Base-by-base conservation (phyloP, 345 rosid species). In the Cardiospermum halicacabum region DNA sequence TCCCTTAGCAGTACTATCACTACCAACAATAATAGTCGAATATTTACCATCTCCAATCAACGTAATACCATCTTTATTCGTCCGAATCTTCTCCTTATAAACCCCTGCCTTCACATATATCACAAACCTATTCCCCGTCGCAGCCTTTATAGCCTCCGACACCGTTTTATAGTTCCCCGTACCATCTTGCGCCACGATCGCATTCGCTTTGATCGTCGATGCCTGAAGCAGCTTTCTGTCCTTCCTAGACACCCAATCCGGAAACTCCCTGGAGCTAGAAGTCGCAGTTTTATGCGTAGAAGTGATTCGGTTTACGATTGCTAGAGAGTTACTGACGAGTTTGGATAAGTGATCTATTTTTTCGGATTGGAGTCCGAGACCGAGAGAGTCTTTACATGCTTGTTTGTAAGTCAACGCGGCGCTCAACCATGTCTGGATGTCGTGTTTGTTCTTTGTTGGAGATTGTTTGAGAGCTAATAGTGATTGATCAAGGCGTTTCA, bases 1-100 rank as follows among this genome's bases (percentile, higher is more conserved):
- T 25, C 97, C 97, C n/a, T 80, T 75, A 7, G 68, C 69, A 11
- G 19, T 81, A 8, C 87, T 89, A 66, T 70, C 85, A 64, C 71
- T 83, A 2, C 84, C 81, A 1, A 71, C 68, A 51, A 91, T 81
- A 24, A 89, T 60, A 16, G 97, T 89, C 11, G 55, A 50, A 67
- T 87, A 77, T 74, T 86, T 91, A 1, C 96, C 96, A n/a, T 89
- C 97, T 58, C 97, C 97, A 4, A 89, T 77, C 82, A 91, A 75
- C 2, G 85, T 81, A 68, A 91, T 84, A 21, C 84, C 86, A 53
- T 84, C 84, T 72, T 78, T 84, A 5, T 65, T 64, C 5, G 78
- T 82, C 1, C 16, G 68, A 25, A 91, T 84, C 66, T 84, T 91
- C 72, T 91, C 97, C 7, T 77, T 80, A 66, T 91, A 91, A 30